A percentile compares a stretch with the other conserved stretches of the same genome.
Evolutionary conservation across 257 asterid genomes (phyloP).

Genomic region (Apocynum venetum): DNA sequence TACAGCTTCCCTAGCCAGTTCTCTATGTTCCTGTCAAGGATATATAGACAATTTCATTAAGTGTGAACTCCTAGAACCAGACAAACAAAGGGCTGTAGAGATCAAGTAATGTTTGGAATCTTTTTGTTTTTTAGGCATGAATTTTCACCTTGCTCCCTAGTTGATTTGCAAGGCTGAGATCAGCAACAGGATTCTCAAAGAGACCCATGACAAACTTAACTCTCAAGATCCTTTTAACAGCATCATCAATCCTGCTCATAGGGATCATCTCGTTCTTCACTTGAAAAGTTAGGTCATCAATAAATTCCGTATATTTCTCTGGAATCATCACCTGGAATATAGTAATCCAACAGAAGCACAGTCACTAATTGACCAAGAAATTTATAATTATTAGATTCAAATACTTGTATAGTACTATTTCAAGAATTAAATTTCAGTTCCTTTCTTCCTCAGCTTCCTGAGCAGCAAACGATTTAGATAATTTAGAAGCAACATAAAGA

Average conservation of each 20-base stretch:
- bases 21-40: constrained; percentile 64
- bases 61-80: neutral
- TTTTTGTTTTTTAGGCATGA: neutral
- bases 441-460: neutral
- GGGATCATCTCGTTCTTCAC: constrained; percentile 37
- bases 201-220: constrained; percentile 42
- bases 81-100: neutral
- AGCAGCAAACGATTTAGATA: neutral
- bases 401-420: neutral
- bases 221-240: constrained; percentile 42
- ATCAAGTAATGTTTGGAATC: neutral
- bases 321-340: constrained; percentile 42
- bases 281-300: constrained; percentile 26
- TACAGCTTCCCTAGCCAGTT: constrained; percentile 3
- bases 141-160: constrained; percentile 37
- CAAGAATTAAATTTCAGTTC: neutral
- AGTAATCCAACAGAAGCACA: neutral
- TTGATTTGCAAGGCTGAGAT: constrained; percentile 28
- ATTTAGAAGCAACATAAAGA: neutral
- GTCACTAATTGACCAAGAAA: neutral
- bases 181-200: constrained; percentile 46
- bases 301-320: constrained; percentile 27
- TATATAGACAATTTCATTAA: constrained; percentile 12
- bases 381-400: neutral
- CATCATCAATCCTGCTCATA: constrained; percentile 44